phyloP scores from a whole-genome alignment of 352 stramenopile genomes.

The Pseudoperonospora humuli region DNA sequence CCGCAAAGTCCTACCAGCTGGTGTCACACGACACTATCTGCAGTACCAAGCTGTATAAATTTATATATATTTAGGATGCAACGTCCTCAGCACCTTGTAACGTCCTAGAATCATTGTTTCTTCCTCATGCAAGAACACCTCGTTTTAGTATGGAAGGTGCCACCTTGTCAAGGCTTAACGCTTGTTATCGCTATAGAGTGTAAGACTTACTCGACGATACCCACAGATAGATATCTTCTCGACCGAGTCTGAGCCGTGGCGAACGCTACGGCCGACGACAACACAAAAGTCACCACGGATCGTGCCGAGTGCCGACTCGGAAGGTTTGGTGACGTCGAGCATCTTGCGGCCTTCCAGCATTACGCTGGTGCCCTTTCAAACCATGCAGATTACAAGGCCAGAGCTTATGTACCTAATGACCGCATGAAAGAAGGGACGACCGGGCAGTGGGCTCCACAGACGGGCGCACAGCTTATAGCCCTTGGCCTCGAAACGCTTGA shows the following conservation, averaged over 20 bases:
- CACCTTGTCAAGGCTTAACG: too few relatives aligned
- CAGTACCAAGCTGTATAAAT: too few relatives aligned
- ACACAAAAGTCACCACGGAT: constrained; percentile 94
- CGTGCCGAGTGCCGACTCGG: constrained; percentile 86
- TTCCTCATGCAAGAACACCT: too few relatives aligned
- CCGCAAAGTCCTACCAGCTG: too few relatives aligned
- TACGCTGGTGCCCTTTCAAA: constrained; percentile 89
- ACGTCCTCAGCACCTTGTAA: too few relatives aligned
- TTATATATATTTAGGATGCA: too few relatives aligned
- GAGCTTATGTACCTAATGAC: constrained; percentile 89
- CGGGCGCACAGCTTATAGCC: constrained; percentile 93
- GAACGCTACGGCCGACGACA: constrained; percentile 87
- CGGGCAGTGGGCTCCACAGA: constrained; percentile 83
- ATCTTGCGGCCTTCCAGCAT: constrained; percentile 93
- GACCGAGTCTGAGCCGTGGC: constrained; percentile 93
- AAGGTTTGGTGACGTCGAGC: constrained; percentile 92
- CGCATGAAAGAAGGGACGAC: constrained; percentile 89
- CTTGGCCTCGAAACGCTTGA: constrained; percentile 93
- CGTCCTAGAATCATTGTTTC: too few relatives aligned
- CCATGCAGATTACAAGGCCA: constrained; percentile 94
- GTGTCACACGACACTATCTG: too few relatives aligned
- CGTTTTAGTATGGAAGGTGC: too few relatives aligned
- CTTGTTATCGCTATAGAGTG: too few relatives aligned
- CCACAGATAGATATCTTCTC: too few relatives aligned
- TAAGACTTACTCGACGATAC: too few relatives aligned